Base-by-base conservation (phyloP, 108 stramenopile genomes). In the Nitzschia palea region DNA sequence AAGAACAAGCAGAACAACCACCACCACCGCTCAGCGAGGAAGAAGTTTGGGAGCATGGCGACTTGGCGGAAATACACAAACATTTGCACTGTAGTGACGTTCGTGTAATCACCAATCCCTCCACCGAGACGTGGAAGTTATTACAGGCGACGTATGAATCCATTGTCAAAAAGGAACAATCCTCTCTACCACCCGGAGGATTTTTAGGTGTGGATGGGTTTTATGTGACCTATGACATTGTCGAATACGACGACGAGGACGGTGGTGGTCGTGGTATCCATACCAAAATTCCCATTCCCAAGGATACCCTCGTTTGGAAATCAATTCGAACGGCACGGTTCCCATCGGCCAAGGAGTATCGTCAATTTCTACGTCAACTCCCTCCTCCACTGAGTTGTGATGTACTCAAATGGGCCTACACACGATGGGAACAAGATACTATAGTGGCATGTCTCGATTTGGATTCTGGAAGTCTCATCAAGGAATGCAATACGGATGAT, bases 391-490 rank as follows among this genome's bases (percentile, higher is more conserved):
- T 68, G 20, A 56, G 55, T 3, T 68, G 67, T 44, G 67, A 68
- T 45, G 67, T 45, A 0, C 12, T 68, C 20, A 23, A 57, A 35
- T 68, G 67, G 67, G 55, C 67, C 2, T 68, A 68, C 31, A 57
- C 55, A 1, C 43, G 43, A 25, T 4, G 27, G 25, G 43, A 29
- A 20, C 9, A 6, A 3, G 3, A 3, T 3, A 36, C 22, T 27
- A 10, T 44, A 5, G 20, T 47, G 43, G 28, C 45, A 17, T 56
- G 55, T 20, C 25, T 68, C 3, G 67, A 68, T 57, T 29, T 68
- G 54, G 67, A 68, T 57, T 28, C 42, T 44, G 54, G 67, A 55
- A 68, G 67, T 31, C 58, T 68, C 29, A 23, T 55, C 33, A 68
- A 68, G 56, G 55, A 47, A 18, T 55, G 40, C 27, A 18, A 14